Evolutionary conservation across 225 moss, liverwort and hornwort species (phyloP).

Genomic region (Bryum argenteum): DNA sequence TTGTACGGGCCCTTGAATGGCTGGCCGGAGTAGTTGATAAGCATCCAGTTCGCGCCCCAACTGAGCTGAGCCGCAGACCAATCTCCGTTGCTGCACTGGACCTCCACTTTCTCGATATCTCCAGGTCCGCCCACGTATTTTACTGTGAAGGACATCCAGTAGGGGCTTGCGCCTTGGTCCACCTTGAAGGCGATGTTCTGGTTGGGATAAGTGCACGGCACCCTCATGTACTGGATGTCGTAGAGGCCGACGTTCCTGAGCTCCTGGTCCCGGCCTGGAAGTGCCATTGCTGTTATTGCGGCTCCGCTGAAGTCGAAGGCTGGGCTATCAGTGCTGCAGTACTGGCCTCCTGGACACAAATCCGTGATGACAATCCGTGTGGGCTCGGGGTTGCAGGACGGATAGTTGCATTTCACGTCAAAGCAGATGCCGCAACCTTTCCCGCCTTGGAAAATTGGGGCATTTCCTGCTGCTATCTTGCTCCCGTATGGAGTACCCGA

Average conservation of each 20-base stretch:
- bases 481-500: slow-evolving; percentile 26
- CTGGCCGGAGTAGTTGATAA: slow-evolving; percentile 36
- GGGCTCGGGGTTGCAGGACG: slow-evolving; percentile 11
- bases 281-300: slow-evolving; percentile 39
- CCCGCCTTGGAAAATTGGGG: slow-evolving; percentile 24
- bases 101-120: slow-evolving; percentile 40
- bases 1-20: slow-evolving; percentile 37
- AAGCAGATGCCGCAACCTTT: slow-evolving; percentile 46
- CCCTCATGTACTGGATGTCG: slow-evolving; percentile 43
- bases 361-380: slow-evolving; percentile 47
- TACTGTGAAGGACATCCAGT: slow-evolving; percentile 40
- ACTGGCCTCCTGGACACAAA: slow-evolving; percentile 53
- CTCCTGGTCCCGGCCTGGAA: slow-evolving; percentile 26
- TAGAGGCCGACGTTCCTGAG: slow-evolving; percentile 35
- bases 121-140: slow-evolving; percentile 40
- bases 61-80: slow-evolving; percentile 34
- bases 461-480: slow-evolving; percentile 30
- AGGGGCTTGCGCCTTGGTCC: slow-evolving; percentile 22
- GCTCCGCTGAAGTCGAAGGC: slow-evolving; percentile 43
- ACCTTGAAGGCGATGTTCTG: slow-evolving; percentile 43
- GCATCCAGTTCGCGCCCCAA: slow-evolving; percentile 48
- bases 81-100: slow-evolving; percentile 33
- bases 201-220: slow-evolving; percentile 38
- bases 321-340: slow-evolving; percentile 39
- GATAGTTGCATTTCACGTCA: slow-evolving; percentile 48